Base-by-base conservation (phyloP, 2,329 filamentous ascomycete species). In the Leptodontidium sp. region DNA sequence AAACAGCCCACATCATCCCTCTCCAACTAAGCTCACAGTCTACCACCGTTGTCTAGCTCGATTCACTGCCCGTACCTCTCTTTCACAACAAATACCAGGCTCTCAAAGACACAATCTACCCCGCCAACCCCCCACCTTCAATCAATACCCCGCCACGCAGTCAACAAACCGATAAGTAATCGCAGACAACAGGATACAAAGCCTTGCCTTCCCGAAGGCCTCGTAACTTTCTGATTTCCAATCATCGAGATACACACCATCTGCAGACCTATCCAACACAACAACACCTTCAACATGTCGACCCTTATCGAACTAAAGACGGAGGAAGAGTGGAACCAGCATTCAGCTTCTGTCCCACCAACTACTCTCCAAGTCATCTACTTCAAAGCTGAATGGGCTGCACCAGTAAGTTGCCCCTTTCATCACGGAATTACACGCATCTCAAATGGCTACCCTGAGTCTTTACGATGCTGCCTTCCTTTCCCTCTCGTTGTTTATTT, bases 301-400 rank as follows among this genome's bases (percentile, higher is more conserved):
- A 89, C 87, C 68, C 88, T 98, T 77, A 88, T 86, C 73, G 92
- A 97, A 77, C 91, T 98, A 81, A 87, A 88, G 75, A 89, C 87
- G 75, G 88, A 93, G 76, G 83, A 86, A 74, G 89, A 90, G 75
- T 98, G 96, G 89, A 84, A 90, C 73, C 82, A 88, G 73, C 86
- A 91, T 78, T 84, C 93, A 71, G 84, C 85, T 71, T 85, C 88
- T 52, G 85, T 94, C 15, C 87, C 92, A 12, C 78, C 90, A 1
- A 87, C 90, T 17, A 88, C 92, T 17, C 88, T 98, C 69, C 86
- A 95, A 71, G 86, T 98, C 77, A 88, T 97, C 78, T 98, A 94
- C 80, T 99, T 99, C 85, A 92, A 98, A 80, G 94, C 96, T 24
- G 92, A 94, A 73, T 99, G 96, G 96, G 96, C 96, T 38, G 94